Evolutionary conservation across 805 yeast species (phyloP).

Genomic region (Zygosaccharomyces siamensis): DNA sequence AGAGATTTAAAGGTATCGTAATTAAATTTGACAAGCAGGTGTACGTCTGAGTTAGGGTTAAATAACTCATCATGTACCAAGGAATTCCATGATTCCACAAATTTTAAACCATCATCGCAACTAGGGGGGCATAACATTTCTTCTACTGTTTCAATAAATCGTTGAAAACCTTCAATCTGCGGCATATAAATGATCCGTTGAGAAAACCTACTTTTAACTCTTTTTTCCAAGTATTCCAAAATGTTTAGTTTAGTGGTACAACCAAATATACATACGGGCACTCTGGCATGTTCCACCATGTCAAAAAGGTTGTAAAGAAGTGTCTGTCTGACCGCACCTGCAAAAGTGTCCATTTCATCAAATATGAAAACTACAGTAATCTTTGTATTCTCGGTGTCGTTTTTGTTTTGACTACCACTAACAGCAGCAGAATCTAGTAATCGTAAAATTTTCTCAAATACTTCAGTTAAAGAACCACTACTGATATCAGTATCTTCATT

Average conservation of each 20-base stretch:
- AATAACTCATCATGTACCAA: slow-evolving; percentile 31
- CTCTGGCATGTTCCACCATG: slow-evolving; percentile 62
- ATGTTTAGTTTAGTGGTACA: slow-evolving; percentile 68
- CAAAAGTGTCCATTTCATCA: slow-evolving; percentile 81
- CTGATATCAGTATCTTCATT: slow-evolving; percentile 38
- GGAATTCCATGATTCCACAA: slow-evolving; percentile 41
- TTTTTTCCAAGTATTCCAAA: slow-evolving; percentile 78
- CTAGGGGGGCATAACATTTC: slow-evolving; percentile 33
- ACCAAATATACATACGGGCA: slow-evolving; percentile 80
- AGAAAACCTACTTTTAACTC: slow-evolving; percentile 86
- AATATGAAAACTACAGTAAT: slow-evolving; percentile 70
- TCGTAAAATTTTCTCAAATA: slow-evolving; percentile 54
- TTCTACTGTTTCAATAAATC: slow-evolving; percentile 47
- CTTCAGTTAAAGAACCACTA: slow-evolving; percentile 51
- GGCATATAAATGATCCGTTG: slow-evolving; percentile 65
- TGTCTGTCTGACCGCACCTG: slow-evolving; percentile 70
- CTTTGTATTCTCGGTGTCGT: slow-evolving; percentile 27
- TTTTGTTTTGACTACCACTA: slow-evolving; percentile 10
- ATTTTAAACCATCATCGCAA: slow-evolving; percentile 14
- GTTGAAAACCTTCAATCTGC: slow-evolving; percentile 44
- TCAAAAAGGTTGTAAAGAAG: slow-evolving; percentile 84
- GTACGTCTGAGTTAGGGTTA: slow-evolving; percentile 33
- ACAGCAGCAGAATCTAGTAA: slow-evolving; percentile 41
- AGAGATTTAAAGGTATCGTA: slow-evolving; percentile 58
- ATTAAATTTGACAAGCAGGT: slow-evolving; percentile 40